Base-by-base conservation (phyloP, 345 rosid genomes). In the Salix caprea region DNA sequence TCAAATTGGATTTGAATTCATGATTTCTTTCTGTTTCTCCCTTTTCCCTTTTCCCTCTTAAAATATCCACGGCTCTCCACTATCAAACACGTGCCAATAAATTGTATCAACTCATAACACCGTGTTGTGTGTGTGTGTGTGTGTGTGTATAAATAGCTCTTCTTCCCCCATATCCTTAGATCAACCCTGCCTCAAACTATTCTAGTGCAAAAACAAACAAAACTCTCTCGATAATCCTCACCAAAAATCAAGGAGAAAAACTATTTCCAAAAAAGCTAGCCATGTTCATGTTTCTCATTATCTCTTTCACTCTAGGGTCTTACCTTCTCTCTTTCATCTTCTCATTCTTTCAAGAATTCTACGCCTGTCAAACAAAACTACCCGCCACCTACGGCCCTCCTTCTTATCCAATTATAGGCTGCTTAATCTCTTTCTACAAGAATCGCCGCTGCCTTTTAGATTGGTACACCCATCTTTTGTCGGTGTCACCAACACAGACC, bases 381-480 rank as follows among this genome's bases (percentile, higher is more conserved):
- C 79, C 62, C 61, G 42, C 79, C 13, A 5, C 44, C 4, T 15
- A 58, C n/a, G 74, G 69, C 28, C 92, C 86, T 32, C 75, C 86
- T 8, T 85, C 96, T 13, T 86, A 87, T 52, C 97, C 96, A 16
- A 7, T 91, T 67, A 75, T 93, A 3, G 97, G 97, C 15, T 93
- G 92, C 71, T 79, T 91, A 4, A 24, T 90, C 68, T 87, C 93
- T 2, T 93, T 93, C 77, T 91, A 86, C 85, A 71, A 76, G 39
- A 91, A 93, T 65, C 89, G 94, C 1, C 76, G 65, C 64, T 89
- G 89, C 75, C 90, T 93, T 24, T 83, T 91, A 7, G 87, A 91
- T 30, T 91, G 98, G 98, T 91, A 90, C 84, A 89, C 94, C 28
- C 74, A 86, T 26, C 92, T 93, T 16, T 81, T 93, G 52, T 82